Evolutionary conservation across 306 rosid species (phyloP), one percentile per base, ranked within the genome.

Genomic region (Castanopsis chinensis): DNA sequence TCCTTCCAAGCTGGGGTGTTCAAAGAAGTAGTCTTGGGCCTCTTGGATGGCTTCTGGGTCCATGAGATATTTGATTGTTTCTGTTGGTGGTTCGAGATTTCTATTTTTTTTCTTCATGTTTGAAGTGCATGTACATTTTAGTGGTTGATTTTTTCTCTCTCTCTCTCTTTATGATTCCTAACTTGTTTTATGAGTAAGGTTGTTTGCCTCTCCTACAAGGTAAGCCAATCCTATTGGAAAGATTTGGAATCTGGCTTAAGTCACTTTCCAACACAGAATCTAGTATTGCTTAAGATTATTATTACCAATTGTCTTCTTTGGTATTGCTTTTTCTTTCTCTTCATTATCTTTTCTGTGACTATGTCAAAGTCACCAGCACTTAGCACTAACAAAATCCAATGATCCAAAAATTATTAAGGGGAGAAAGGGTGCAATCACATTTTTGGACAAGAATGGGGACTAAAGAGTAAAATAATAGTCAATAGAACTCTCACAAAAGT

Each of bases 1-100:
- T 3, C 88, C 88, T 67, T 78, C 72, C 35, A 75, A 76, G 55
- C 33, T 80, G 71, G 69, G 54, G 12, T 73, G 30, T 58, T 79
- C 82, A 30, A 67, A 82, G 49, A 41, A 7, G 45, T 41, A 41
- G 45, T 41, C 45, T 41, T 41, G 45, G 45, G 72, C 65, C 33
- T 28, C 76, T 25, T 27, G 71, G n/a, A 33, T 53, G 28, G 75
- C 49, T 52, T 76, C 73, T 41, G 65, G 35, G 19, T 67, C 79
- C 85, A 69, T 85, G 32, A 49, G 33, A 41, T 27, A 37, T 41
- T 55, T 20, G 45, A 64, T 63, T 15, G 28, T 17, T 73, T 45
- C 72, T n/a, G 2, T 8, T 4, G 51, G 17, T n/a, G 2, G 28
- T 3, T 33, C 4, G 28, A 68, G 15, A 19, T n/a, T 64, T 35